phyloP scores from a whole-genome alignment of 1,139 yeast genomes.

The Kodamaea fungicola region DNA sequence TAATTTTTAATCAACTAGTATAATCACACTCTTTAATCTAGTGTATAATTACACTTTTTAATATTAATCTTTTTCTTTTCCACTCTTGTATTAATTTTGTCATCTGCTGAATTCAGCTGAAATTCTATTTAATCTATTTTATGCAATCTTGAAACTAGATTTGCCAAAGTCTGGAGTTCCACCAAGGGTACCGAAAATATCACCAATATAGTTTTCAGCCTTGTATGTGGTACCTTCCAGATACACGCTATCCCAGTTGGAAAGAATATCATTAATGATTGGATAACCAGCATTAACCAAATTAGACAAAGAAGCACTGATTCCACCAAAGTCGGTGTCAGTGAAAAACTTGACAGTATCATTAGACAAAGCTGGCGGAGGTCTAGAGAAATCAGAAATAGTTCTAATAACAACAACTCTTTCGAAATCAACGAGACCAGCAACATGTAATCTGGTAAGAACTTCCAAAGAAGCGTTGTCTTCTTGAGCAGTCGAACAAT shows the following conservation, averaged over 20 bases:
- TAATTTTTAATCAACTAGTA: too few species aligned
- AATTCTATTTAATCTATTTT: not conserved
- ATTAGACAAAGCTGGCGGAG: constrained; percentile 45
- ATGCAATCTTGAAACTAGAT: constrained; percentile 8
- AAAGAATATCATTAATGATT: constrained; percentile 49
- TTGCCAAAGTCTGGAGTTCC: constrained; percentile 18
- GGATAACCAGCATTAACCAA: constrained; percentile 56
- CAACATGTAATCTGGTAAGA: constrained; percentile 50
- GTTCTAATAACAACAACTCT: constrained; percentile 63
- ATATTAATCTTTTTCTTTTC: too few species aligned
- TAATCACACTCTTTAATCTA: too few species aligned
- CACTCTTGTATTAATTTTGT: too few species aligned
- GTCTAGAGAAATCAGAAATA: constrained; percentile 58
- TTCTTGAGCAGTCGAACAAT: constrained; percentile 66
- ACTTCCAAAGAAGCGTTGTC: constrained; percentile 67
- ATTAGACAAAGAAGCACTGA: constrained; percentile 47
- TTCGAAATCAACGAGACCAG: constrained; percentile 54
- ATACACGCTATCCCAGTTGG: constrained; percentile 51
- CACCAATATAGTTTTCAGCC: constrained; percentile 58
- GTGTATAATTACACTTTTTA: too few species aligned
- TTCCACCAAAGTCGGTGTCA: constrained; percentile 51
- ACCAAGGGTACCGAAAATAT: constrained; percentile 52
- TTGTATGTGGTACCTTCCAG: constrained; percentile 24
- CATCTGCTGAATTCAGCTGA: too few species aligned
- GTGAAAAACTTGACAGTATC: constrained; percentile 50